Base-by-base conservation (phyloP, 768 basidiomycete genomes). In the Astraeus odoratus region DNA sequence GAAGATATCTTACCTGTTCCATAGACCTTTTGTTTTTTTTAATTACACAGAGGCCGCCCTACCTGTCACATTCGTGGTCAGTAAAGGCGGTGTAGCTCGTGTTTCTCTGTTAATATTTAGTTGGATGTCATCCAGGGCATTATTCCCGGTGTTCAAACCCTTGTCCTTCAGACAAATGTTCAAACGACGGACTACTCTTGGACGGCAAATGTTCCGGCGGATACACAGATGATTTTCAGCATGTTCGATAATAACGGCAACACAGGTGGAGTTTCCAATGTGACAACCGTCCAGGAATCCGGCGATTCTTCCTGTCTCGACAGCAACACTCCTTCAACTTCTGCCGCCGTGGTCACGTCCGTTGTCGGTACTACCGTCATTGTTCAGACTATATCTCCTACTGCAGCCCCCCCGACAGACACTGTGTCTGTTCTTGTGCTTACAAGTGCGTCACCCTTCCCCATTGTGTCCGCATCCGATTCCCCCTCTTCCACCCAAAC, bases 261-360 rank as follows among this genome's bases (percentile, higher is more conserved):
- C 35, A 67, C 71, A 46, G 83, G 84, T 37, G 84, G 85, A n/a
- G 70, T 70, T 46, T 79, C 80, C 15, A 71, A 78, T 51, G 47
- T 77, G n/a, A 51, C 58, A 49, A 59, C 51, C 5, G 79, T 85
- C 15, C 67, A 68, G 5, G 56, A 57, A 23, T 74, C 78, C 2
- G 69, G 69, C 48, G 69, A 77, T 42, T 56, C 47, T 19, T 67
- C 68, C 18, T 87, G 85, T 53, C 58, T 86, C 22, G 71, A 72
- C 52, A 52, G 55, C 23, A 56, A 50, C 27, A 82, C 80, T 0
- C 80, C 81, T 1, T 72, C 77, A 10, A 75, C 78, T 5, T 81
- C 68, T 16, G 44, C 49, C 15, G 50, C 51, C 12, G 18, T 57
- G n/a, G n/a, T n/a, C n/a, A n/a, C n/a, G n/a, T n/a, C n/a, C n/a